Conservation (phyloP, 78 protist genomes). For the Carpediemonas membranifera region DNA sequence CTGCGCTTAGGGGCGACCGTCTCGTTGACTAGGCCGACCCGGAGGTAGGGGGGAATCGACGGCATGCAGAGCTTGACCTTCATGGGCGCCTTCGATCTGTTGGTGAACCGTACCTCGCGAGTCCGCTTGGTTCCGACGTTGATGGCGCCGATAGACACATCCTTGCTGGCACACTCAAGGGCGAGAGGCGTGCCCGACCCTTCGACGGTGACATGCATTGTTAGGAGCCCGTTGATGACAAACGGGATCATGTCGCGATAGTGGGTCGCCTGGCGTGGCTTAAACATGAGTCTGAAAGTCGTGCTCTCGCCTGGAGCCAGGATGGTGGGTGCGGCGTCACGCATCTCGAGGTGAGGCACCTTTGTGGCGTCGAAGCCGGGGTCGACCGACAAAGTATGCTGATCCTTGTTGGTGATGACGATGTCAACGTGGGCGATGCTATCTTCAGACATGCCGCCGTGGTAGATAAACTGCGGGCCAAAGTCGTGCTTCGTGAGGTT, state of each 20-base stretch:
- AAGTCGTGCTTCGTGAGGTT: conserved; percentile 24
- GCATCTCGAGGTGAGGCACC: conserved; percentile 15
- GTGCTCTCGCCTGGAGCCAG: conserved; percentile 35
- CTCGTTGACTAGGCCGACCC: too few species aligned
- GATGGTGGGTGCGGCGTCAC: conserved; percentile 30
- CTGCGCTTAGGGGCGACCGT: too few species aligned
- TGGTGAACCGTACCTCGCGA: conserved; percentile 17
- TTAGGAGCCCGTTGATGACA: conserved; percentile 41
- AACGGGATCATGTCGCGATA: conserved; percentile 30
- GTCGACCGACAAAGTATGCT: conserved; percentile 25
- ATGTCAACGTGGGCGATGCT: background rate
- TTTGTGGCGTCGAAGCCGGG: conserved; percentile 12
- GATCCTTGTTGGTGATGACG: conserved; percentile 36
- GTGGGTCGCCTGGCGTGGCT: conserved; percentile 21
- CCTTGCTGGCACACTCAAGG: background rate
- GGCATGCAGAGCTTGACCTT: conserved; percentile 13
- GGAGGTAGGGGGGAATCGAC: too few species aligned
- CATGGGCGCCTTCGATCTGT: conserved; percentile 18
- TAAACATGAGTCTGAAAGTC: conserved; percentile 25
- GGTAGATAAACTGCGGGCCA: conserved; percentile 39
- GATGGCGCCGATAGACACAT: conserved; percentile 18
- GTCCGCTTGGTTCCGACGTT: background rate
- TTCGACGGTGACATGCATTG: conserved; percentile 1
- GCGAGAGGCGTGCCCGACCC: conserved; percentile 39
- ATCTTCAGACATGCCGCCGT: background rate